phyloP scores from a whole-genome alignment of 2,329 filamentous ascomycete species.

The Ophiostoma piceae region DNA sequence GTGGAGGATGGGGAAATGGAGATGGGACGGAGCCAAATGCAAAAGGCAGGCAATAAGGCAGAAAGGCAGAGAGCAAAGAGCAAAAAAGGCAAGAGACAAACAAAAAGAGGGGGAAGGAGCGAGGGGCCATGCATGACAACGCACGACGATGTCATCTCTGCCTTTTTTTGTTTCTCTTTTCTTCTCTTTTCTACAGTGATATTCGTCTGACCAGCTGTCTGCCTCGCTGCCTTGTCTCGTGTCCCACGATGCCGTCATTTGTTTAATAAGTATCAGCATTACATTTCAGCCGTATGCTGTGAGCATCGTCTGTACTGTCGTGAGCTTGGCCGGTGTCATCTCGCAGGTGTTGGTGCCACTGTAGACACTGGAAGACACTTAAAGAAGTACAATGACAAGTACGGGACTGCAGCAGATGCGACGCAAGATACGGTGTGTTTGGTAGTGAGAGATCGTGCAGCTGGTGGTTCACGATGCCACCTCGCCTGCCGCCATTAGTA shows the following conservation, averaged over 20 bases:
- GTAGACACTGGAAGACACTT: too few species aligned
- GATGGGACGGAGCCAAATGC: constrained; percentile 2
- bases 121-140: constrained; percentile 10
- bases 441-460: background rate
- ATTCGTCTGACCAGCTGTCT: background rate
- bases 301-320: background rate
- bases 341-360: background rate
- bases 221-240: background rate
- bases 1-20: background rate
- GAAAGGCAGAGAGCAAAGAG: background rate
- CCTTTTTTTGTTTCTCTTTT: background rate
- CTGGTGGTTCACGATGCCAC: constrained; percentile 1
- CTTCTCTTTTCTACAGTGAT: background rate
- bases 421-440: constrained; percentile 5
- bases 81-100: background rate
- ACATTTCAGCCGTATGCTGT: background rate
- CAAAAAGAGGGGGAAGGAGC: background rate
- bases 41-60: background rate
- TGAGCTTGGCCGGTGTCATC: constrained; percentile 3
- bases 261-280: background rate
- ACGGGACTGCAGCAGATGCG: background rate
- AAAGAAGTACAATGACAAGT: background rate
- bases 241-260: constrained; percentile 3
- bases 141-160: background rate
- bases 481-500: background rate